Percentiles rank a stretch among this genome's conserved stretches.
Evolutionary conservation across 208 protist genomes (phyloP).

Genomic region (Strigomonas culicis): DNA sequence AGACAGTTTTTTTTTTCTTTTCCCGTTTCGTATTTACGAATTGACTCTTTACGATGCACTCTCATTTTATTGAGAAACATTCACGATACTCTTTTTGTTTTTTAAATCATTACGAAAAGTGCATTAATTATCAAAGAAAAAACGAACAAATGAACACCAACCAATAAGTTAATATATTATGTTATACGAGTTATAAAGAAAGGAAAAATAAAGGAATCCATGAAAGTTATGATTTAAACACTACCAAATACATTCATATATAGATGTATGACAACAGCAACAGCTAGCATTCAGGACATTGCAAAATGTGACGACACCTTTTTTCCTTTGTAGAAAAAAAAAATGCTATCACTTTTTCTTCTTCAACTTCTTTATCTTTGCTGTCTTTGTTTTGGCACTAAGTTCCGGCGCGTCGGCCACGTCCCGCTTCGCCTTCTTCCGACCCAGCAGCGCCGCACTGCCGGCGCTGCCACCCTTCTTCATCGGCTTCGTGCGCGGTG

Average conservation of each 20-base stretch:
- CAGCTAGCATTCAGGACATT: background rate
- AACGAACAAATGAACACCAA: background rate
- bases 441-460: conserved; percentile 1
- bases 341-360: conserved; percentile 9
- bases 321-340: conserved; percentile 12
- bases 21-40: no score
- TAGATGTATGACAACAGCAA: background rate
- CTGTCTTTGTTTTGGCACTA: conserved; percentile 9
- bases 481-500: conserved; percentile 2
- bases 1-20: no score
- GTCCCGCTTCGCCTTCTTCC: conserved; percentile 15
- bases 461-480: conserved; percentile 18
- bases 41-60: background rate
- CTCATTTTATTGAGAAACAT: background rate
- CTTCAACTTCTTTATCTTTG: conserved; percentile 13
- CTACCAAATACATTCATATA: no score
- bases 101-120: background rate
- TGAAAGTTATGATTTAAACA: no score
- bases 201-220: background rate
- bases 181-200: conserved; percentile 1
- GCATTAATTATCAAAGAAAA: background rate
- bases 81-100: background rate
- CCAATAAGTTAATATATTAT: background rate
- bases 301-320: background rate
- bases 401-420: background rate